These are phyloP conservation scores for Kokia cookei DNA, from an alignment of 441 rosid genomes.

Conservation along the genomic window DNA sequence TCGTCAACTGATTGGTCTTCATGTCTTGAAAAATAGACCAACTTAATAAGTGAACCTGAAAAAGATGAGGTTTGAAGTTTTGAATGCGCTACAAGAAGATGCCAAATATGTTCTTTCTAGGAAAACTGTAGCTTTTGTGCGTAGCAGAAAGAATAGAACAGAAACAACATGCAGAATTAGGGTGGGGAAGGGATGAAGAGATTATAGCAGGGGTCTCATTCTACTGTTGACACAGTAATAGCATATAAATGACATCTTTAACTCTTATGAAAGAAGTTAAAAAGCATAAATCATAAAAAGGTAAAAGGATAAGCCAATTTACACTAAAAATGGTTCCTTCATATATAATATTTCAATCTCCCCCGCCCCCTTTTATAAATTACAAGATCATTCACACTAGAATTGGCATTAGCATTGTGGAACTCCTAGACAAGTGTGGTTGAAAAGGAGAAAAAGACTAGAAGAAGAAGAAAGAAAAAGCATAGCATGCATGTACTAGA, in stretches of 20 bases:
- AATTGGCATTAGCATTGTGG: not conserved
- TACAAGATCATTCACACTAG: not conserved
- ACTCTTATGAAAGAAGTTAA: not conserved
- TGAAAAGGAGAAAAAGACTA: not conserved
- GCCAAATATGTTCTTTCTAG: not conserved
- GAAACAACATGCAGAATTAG: not conserved
- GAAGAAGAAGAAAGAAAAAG: not conserved
- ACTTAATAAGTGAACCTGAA: conserved; percentile 92
- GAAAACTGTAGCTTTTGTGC: not conserved
- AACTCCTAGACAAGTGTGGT: not conserved
- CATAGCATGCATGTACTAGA: not conserved
- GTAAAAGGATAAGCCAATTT: not conserved
- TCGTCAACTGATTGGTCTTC: conserved; percentile 59
- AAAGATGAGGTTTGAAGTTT: not conserved
- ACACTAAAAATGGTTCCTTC: not conserved
- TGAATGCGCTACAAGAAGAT: not conserved
- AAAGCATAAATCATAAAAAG: not conserved
- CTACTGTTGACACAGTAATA: not conserved
- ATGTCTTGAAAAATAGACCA: conserved; percentile 94
- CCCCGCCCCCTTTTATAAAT: not conserved
- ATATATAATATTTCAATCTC: not conserved
- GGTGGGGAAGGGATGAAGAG: not conserved
- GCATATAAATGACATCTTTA: not conserved
- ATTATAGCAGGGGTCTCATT: not conserved
- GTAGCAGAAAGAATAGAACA: not conserved